Conservation (phyloP, 257 asterid species). For the Jacaranda copaia region DNA sequence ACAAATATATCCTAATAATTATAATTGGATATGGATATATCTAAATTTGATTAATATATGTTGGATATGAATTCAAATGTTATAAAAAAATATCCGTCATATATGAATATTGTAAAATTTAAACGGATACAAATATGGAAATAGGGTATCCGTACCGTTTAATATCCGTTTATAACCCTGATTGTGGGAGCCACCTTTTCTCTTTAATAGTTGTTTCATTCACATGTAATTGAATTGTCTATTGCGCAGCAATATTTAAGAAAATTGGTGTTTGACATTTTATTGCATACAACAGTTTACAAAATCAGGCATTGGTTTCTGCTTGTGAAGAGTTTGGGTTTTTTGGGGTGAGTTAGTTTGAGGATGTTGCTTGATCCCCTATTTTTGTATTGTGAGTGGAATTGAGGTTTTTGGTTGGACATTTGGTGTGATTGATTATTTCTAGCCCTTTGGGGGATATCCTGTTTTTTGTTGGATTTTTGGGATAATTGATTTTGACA, state of each 20-base stretch:
- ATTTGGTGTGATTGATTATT: slow-evolving; percentile 29
- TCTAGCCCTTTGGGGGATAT: background rate
- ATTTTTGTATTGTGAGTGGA: background rate
- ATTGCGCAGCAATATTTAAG: slow-evolving; percentile 12
- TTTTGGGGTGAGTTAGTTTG: background rate
- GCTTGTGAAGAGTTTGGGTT: slow-evolving; percentile 4
- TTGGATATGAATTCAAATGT: too few relatives aligned
- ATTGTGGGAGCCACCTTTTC: slow-evolving; percentile 23
- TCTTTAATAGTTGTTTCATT: slow-evolving; percentile 20
- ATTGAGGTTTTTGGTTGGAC: slow-evolving; percentile 16
- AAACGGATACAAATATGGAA: too few relatives aligned
- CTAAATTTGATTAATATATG: too few relatives aligned
- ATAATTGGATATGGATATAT: too few relatives aligned
- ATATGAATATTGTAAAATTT: too few relatives aligned
- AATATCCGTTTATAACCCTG: too few relatives aligned
- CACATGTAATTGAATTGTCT: slow-evolving; percentile 40
- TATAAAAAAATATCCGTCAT: too few relatives aligned
- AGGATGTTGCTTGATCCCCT: slow-evolving; percentile 5
- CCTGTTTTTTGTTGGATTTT: slow-evolving; percentile 14
- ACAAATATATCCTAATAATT: too few relatives aligned
- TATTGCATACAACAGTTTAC: slow-evolving; percentile 1
- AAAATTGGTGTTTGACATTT: background rate
- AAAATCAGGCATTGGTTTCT: background rate
- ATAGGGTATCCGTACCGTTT: too few relatives aligned
- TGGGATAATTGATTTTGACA: slow-evolving; percentile 32